Conservation (phyloP, 2,329 filamentous ascomycete species). For the Hypocreales sp. region DNA sequence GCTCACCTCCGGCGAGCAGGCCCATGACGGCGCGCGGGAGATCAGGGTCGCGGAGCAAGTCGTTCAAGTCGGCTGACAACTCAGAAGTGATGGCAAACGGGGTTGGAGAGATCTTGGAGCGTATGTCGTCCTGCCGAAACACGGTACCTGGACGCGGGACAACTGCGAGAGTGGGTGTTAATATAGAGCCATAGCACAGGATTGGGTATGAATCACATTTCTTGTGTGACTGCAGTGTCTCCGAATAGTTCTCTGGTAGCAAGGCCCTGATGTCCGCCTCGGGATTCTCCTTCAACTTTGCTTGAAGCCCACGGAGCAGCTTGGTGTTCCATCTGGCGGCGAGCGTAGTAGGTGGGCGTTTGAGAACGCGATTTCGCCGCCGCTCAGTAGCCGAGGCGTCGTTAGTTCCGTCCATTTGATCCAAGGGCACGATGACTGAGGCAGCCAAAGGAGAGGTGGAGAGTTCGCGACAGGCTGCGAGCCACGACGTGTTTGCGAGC, state of each 20-base stretch:
- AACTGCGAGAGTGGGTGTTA: too few relatives aligned
- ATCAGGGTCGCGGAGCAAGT: slow-evolving; percentile 1
- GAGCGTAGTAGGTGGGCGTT: not conserved
- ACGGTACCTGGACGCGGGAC: not conserved
- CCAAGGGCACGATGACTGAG: too few relatives aligned
- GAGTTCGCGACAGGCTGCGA: too few relatives aligned
- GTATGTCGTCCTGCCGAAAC: not conserved
- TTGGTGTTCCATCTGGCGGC: not conserved
- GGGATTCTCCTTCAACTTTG: not conserved
- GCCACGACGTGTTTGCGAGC: too few relatives aligned
- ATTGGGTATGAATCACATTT: too few relatives aligned
- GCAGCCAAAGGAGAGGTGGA: too few relatives aligned
- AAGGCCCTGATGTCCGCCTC: too few relatives aligned
- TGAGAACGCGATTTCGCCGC: not conserved
- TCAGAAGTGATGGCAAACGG: slow-evolving; percentile 1
- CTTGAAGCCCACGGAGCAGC: not conserved
- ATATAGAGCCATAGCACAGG: too few relatives aligned
- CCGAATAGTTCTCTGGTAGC: too few relatives aligned
- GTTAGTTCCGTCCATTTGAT: too few relatives aligned
- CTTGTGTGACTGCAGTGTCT: too few relatives aligned
- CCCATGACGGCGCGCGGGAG: slow-evolving; percentile 2
- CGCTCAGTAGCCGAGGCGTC: too few relatives aligned
- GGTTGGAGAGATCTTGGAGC: not conserved
- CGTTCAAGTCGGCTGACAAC: slow-evolving; percentile 1
- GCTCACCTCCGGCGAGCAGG: slow-evolving; percentile 1